A percentile compares a stretch with the other conserved stretches of the same genome.
phyloP scores from a whole-genome alignment of 768 basidiomycete species.

The Daedaleopsis sinensis region DNA sequence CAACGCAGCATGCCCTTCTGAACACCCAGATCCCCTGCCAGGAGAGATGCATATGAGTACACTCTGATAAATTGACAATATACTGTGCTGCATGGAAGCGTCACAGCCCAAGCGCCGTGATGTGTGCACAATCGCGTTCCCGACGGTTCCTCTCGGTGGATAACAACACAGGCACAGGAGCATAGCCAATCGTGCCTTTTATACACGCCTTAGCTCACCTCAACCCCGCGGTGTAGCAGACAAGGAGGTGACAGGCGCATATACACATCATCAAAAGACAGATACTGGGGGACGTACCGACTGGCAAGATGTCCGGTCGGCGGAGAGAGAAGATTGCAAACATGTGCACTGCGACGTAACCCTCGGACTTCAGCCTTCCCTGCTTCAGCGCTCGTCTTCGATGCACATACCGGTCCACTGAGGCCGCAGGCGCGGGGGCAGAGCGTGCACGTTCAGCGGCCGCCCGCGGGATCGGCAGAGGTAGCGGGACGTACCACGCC shows the following conservation, averaged over 20 bases:
- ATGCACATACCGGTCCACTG: conserved; percentile 62
- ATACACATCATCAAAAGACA: too few species aligned
- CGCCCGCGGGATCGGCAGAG: not conserved
- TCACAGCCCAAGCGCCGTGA: too few species aligned
- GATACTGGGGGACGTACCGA: conserved; percentile 36
- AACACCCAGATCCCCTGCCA: conserved; percentile 78
- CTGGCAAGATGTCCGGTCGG: conserved; percentile 79
- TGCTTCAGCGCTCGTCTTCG: not conserved
- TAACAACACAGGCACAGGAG: too few species aligned
- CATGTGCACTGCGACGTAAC: conserved; percentile 72
- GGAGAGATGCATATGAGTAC: not conserved
- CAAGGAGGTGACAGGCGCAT: too few species aligned
- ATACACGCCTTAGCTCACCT: too few species aligned
- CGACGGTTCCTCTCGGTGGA: too few species aligned
- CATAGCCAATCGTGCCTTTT: too few species aligned
- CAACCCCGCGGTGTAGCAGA: too few species aligned
- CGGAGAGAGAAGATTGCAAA: conserved; percentile 88
- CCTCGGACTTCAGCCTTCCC: not conserved
- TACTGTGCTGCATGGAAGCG: too few species aligned
- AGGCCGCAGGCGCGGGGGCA: conserved; percentile 5
- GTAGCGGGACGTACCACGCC: conserved; percentile 51
- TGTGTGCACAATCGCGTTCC: too few species aligned
- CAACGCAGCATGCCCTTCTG: conserved; percentile 74
- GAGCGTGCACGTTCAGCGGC: not conserved
- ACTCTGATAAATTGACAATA: conserved; percentile 6